Percentiles rank a stretch among this genome's conserved stretches.
Evolutionary conservation across 176 grass and related monocot species (phyloP).

Genomic region (Oryza glaberrima): DNA sequence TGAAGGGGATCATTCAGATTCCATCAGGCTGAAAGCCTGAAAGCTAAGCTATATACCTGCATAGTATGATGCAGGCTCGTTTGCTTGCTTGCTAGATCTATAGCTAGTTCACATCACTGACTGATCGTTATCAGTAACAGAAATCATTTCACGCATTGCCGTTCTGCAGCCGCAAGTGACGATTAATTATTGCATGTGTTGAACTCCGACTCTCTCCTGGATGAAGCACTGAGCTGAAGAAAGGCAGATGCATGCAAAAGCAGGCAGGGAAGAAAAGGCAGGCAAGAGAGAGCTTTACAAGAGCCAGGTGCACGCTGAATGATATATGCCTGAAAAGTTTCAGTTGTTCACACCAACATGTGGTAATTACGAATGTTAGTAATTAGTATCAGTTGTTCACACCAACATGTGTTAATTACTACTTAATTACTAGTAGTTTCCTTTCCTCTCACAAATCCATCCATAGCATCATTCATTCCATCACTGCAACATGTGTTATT

Average conservation of each 20-base stretch:
- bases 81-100: neutral
- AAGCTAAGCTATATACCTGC: neutral
- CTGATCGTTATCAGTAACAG: conserved; percentile 10
- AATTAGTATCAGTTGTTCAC: neutral
- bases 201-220: conserved; percentile 24
- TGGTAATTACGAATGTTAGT: neutral
- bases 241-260: conserved; percentile 9
- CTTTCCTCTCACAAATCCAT: neutral
- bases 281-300: conserved; percentile 26
- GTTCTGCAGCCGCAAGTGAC: neutral
- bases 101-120: neutral
- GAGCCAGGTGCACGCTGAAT: conserved; percentile 57
- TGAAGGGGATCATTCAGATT: conserved; percentile 51
- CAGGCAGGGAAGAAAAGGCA: conserved; percentile 15
- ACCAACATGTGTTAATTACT: neutral
- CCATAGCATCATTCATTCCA: neutral
- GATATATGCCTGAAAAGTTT: conserved; percentile 50
- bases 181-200: conserved; percentile 46
- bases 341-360: conserved; percentile 16
- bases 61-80: neutral
- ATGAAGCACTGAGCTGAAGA: conserved; percentile 23
- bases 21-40: neutral
- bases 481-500: no score
- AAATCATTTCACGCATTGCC: conserved; percentile 36
- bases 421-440: neutral